Conservation (phyloP, 1,284 basidiomycete species). For the Rhodotorula sp. region DNA sequence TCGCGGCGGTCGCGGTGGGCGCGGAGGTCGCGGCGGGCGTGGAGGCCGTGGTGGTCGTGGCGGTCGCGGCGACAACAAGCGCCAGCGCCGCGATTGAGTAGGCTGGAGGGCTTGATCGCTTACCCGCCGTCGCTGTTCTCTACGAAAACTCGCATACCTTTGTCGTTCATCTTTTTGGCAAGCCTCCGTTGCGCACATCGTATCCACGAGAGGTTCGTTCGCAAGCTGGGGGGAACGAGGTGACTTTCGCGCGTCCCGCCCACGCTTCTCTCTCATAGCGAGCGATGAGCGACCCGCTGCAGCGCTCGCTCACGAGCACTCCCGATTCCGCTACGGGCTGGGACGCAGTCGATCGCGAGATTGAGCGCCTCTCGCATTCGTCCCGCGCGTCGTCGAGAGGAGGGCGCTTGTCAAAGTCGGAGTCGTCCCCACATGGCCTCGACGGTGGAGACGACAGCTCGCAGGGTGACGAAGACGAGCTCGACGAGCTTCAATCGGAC, state of each 20-base stretch:
- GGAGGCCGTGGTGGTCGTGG: slow-evolving; percentile 46
- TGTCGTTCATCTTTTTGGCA: background rate
- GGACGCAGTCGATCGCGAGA: slow-evolving; percentile 9
- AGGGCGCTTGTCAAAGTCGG: background rate
- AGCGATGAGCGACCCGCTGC: background rate
- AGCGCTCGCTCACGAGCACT: background rate
- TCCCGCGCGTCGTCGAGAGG: background rate
- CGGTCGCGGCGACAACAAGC: slow-evolving; percentile 38
- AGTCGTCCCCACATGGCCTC: background rate
- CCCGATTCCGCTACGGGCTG: background rate
- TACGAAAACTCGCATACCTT: no score
- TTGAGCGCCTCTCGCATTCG: background rate
- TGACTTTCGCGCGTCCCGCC: no score
- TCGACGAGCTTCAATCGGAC: no score
- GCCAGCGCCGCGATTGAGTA: slow-evolving; percentile 30
- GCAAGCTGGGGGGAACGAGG: no score
- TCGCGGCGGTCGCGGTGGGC: slow-evolving; percentile 47
- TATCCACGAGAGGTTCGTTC: no score
- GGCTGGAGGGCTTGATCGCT: background rate
- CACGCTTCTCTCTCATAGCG: background rate
- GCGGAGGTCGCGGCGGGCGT: slow-evolving; percentile 43
- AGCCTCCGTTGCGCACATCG: no score
- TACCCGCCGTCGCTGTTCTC: no score
- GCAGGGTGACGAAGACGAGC: background rate
- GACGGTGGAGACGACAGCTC: background rate